A percentile compares a stretch with the other conserved stretches of the same genome.
Evolutionary conservation across 352 stramenopile species (phyloP).

Genomic region (Pythium periplocum): DNA sequence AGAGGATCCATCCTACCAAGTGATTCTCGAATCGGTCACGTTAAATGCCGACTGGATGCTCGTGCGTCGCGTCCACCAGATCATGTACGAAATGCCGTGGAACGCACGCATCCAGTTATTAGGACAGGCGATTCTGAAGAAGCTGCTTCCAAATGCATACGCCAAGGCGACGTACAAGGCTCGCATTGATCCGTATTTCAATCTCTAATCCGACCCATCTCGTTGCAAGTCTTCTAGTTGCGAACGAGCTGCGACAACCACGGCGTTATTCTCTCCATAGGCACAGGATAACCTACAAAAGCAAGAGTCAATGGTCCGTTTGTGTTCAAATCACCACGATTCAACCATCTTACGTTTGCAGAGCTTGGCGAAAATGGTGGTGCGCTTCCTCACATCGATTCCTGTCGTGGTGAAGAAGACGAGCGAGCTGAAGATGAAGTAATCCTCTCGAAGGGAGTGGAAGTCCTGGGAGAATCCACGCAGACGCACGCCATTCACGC

Average conservation of each 20-base stretch:
- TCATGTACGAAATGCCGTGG: slow-evolving; percentile 54
- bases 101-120: slow-evolving; percentile 62
- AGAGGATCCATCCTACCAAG: slow-evolving; percentile 1
- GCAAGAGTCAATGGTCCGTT: no score
- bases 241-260: no score
- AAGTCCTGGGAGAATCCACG: slow-evolving; percentile 11
- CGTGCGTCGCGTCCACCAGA: slow-evolving; percentile 52
- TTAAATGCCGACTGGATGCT: slow-evolving; percentile 46
- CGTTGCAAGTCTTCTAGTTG: no score
- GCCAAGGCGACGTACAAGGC: slow-evolving; percentile 65
- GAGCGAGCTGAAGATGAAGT: slow-evolving; percentile 14
- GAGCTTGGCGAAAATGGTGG: no score
- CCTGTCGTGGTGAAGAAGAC: neutral
- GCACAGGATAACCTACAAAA: no score
- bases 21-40: slow-evolving; percentile 38
- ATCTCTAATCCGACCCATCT: slow-evolving; percentile 26
- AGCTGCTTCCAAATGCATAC: slow-evolving; percentile 59
- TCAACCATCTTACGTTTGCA: no score
- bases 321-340: no score
- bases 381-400: no score
- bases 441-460: slow-evolving; percentile 14
- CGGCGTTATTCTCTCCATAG: no score
- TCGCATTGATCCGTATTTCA: slow-evolving; percentile 72
- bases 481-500: slow-evolving; percentile 4
- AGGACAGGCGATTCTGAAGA: slow-evolving; percentile 38